These are phyloP conservation scores for Escovopsis sp. DNA, from an alignment of 2,329 filamentous ascomycete species.

Conservation along the genomic window DNA sequence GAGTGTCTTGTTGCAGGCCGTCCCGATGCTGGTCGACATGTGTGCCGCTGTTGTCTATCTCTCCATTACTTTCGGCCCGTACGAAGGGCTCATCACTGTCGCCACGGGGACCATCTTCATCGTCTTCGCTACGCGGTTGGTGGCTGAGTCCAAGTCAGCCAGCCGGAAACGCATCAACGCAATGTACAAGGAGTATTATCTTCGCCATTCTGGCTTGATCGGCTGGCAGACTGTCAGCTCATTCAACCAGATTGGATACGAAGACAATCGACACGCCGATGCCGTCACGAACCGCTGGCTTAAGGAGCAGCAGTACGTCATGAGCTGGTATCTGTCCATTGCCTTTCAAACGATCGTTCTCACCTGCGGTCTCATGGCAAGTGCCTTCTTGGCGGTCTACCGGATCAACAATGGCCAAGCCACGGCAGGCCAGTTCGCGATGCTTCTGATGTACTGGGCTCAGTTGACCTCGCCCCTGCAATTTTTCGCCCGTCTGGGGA, in stretches of 20 bases:
- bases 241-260: slow-evolving; percentile 43
- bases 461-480: slow-evolving; percentile 56
- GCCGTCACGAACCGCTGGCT: slow-evolving; percentile 29
- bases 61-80: slow-evolving; percentile 40
- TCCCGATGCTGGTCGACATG: slow-evolving; percentile 46
- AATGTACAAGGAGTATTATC: slow-evolving; percentile 38
- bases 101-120: slow-evolving; percentile 42
- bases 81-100: slow-evolving; percentile 47
- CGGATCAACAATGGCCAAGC: slow-evolving; percentile 47
- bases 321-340: slow-evolving; percentile 34
- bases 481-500: slow-evolving; percentile 47
- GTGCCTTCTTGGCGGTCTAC: slow-evolving; percentile 43
- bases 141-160: slow-evolving; percentile 31
- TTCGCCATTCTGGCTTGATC: slow-evolving; percentile 39
- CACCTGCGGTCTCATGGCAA: slow-evolving; percentile 53
- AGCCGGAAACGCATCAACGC: slow-evolving; percentile 36
- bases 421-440: slow-evolving; percentile 52
- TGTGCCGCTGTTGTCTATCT: slow-evolving; percentile 43
- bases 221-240: slow-evolving; percentile 44
- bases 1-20: slow-evolving; percentile 39
- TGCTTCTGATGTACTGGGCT: slow-evolving; percentile 58
- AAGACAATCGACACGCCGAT: slow-evolving; percentile 36
- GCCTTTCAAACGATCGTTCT: slow-evolving; percentile 47
- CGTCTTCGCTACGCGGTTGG: slow-evolving; percentile 35
- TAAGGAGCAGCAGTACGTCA: slow-evolving; percentile 21